phyloP scores from a whole-genome alignment of 371 early-diverging fungal species.

The Mucor plumbeus region DNA sequence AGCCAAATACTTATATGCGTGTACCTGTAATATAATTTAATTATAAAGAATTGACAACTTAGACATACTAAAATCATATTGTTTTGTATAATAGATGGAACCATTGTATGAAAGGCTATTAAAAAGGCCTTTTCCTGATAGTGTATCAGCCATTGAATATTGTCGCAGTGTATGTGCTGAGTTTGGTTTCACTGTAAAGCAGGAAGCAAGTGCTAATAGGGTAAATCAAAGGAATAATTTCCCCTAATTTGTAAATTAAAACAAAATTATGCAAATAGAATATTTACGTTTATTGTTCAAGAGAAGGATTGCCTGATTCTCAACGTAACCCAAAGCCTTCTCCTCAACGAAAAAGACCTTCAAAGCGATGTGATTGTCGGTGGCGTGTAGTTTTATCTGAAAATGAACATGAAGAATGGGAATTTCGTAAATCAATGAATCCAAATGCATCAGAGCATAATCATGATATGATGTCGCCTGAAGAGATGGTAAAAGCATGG shows the following conservation, averaged over 20 bases:
- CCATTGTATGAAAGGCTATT: constrained; percentile 46
- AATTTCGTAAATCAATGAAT: constrained; percentile 63
- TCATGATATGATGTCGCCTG: constrained; percentile 62
- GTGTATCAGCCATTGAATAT: constrained; percentile 43
- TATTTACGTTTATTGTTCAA: constrained; percentile 67
- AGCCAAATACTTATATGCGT: constrained; percentile 20
- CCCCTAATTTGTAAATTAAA: constrained; percentile 4
- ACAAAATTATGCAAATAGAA: constrained; percentile 38
- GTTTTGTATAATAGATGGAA: constrained; percentile 35
- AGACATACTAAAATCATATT: neutral
- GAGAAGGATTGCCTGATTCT: constrained; percentile 67
- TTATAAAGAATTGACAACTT: too few relatives aligned
- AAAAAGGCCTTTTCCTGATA: constrained; percentile 38
- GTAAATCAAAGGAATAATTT: constrained; percentile 23
- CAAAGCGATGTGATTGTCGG: constrained; percentile 68
- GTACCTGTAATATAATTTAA: constrained; percentile 22
- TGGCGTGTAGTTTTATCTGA: constrained; percentile 67
- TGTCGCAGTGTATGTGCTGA: constrained; percentile 46
- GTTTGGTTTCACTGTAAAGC: constrained; percentile 52
- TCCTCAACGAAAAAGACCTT: constrained; percentile 63
- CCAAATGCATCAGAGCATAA: constrained; percentile 64
- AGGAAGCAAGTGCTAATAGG: constrained; percentile 52
- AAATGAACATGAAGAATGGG: constrained; percentile 59
- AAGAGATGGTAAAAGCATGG: constrained; percentile 65
- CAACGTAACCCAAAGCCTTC: constrained; percentile 59